These are phyloP conservation scores for Carex parvula DNA, from an alignment of 176 grass and related monocot species.

Conservation along the genomic window DNA sequence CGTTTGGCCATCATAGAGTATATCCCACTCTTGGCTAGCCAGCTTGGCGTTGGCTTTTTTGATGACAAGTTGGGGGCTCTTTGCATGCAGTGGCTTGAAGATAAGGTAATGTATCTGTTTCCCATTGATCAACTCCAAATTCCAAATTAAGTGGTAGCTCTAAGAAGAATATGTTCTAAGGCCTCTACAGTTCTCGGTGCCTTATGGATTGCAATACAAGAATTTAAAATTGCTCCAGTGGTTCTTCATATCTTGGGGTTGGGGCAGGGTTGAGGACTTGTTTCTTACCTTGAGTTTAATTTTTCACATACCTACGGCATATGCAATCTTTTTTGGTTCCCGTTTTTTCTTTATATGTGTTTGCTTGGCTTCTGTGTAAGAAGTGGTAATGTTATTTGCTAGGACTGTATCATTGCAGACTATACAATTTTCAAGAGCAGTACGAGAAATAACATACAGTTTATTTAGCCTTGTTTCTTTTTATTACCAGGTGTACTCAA, in stretches of 20 bases:
- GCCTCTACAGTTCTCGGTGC: slow-evolving; percentile 1
- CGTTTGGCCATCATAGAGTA: slow-evolving; percentile 98
- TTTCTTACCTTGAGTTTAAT: background rate
- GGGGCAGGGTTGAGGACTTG: background rate
- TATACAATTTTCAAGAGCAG: background rate
- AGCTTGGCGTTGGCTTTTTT: slow-evolving; percentile 90
- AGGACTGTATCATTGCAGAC: slow-evolving; percentile 6
- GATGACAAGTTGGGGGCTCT: slow-evolving; percentile 93
- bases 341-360: background rate
- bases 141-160: background rate
- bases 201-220: slow-evolving; percentile 11
- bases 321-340: background rate
- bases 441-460: background rate
- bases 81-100: slow-evolving; percentile 99
- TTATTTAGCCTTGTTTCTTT: background rate
- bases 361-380: background rate
- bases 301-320: background rate
- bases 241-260: background rate
- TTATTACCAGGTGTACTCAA: slow-evolving; percentile 72
- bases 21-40: slow-evolving; percentile 82
- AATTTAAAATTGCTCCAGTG: background rate
- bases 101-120: slow-evolving; percentile 54
- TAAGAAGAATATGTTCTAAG: background rate
- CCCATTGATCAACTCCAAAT: background rate
- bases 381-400: background rate